These are phyloP conservation scores for Diplocarpon rosae DNA, from an alignment of 2,329 filamentous ascomycete species.

Conservation along the genomic window DNA sequence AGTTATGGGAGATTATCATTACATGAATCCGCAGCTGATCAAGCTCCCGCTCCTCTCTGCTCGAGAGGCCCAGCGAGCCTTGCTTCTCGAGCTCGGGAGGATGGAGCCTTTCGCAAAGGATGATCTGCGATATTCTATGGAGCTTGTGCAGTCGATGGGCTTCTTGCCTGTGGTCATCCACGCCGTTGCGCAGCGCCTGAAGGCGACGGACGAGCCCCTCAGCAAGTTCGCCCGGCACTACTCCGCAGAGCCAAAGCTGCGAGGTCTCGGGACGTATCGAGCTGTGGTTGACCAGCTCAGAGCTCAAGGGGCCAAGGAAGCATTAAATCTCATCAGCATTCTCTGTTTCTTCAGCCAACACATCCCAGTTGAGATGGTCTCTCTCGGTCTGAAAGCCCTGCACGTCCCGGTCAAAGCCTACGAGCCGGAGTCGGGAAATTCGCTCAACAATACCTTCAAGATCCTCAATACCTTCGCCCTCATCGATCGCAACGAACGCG, in stretches of 20 bases:
- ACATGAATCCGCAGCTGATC: conserved; percentile 46
- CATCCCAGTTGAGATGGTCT: conserved; percentile 55
- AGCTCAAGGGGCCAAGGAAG: conserved; percentile 36
- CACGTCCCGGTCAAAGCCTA: conserved; percentile 36
- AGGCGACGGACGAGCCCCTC: conserved; percentile 48
- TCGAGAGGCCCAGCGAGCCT: conserved; percentile 46
- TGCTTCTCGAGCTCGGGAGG: conserved; percentile 52
- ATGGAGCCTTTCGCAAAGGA: conserved; percentile 39
- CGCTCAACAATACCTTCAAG: conserved; percentile 36
- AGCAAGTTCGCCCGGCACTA: conserved; percentile 49
- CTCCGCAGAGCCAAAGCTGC: conserved; percentile 42
- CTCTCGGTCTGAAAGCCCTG: conserved; percentile 37
- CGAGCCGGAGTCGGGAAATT: conserved; percentile 25
- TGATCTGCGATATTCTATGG: conserved; percentile 45
- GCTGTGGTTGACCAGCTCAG: conserved; percentile 40
- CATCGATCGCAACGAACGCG: conserved; percentile 38
- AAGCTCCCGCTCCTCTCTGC: conserved; percentile 43
- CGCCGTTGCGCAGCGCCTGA: conserved; percentile 50
- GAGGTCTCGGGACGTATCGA: conserved; percentile 36
- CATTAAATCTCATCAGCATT: conserved; percentile 53
- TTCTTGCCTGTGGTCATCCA: conserved; percentile 58
- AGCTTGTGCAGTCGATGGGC: conserved; percentile 52
- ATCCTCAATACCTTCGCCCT: conserved; percentile 41
- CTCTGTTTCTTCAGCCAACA: conserved; percentile 55
- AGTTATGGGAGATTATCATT: conserved; percentile 42